Conservation (phyloP, 2,329 filamentous ascomycete genomes). For the Penicillium digitatum region DNA sequence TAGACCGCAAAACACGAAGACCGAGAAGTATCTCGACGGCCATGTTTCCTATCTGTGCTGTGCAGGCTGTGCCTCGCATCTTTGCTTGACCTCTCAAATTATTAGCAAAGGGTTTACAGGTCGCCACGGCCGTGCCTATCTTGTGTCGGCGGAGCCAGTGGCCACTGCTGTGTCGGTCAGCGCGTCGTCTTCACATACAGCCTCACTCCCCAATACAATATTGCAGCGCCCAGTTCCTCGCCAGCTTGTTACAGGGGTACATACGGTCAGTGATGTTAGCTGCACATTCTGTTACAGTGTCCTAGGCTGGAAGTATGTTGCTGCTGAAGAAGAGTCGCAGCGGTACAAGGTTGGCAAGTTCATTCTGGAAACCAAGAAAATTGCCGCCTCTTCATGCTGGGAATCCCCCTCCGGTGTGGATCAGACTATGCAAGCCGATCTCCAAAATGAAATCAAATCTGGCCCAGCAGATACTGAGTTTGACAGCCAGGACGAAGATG, state of each 20-base stretch:
- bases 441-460: constrained; percentile 5
- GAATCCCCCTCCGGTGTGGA: constrained; percentile 35
- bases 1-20: not conserved
- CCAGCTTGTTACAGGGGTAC: constrained; percentile 59
- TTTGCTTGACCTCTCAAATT: constrained; percentile 57
- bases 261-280: constrained; percentile 59
- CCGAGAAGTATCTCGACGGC: constrained; percentile 41
- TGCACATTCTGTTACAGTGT: constrained; percentile 55
- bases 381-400: constrained; percentile 52
- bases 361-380: constrained; percentile 59
- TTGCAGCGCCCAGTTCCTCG: constrained; percentile 55
- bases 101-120: constrained; percentile 64
- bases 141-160: constrained; percentile 49
- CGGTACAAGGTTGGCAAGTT: constrained; percentile 65
- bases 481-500: constrained; percentile 63
- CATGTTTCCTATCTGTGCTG: constrained; percentile 57
- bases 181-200: constrained; percentile 27
- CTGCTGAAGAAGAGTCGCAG: constrained; percentile 58
- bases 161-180: constrained; percentile 29
- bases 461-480: constrained; percentile 50
- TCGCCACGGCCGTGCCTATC: constrained; percentile 61
- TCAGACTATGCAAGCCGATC: constrained; percentile 1
- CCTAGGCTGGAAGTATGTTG: constrained; percentile 63
- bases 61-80: constrained; percentile 55
- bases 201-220: constrained; percentile 56